Evolutionary conservation across 805 yeast species (phyloP), one percentile per base, ranked within the genome.

Genomic region (Limtongia smithiae): DNA sequence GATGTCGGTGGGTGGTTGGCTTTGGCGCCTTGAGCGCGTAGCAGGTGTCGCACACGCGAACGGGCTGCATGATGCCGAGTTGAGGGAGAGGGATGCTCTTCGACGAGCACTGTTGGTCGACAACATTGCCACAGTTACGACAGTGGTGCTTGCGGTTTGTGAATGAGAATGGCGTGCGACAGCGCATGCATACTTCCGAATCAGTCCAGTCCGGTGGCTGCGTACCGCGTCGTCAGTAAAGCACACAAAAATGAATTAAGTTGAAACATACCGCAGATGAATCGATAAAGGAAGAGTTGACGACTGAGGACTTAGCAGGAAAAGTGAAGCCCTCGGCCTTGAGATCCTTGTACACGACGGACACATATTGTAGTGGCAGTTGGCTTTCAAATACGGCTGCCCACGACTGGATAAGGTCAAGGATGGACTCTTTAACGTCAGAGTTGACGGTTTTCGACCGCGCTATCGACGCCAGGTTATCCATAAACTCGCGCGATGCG

Each of bases 181-280:
- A 88, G 47, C 87, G 80, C 97, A 93, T 90, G 67, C 98, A 93
- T 3, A 87, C 87, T 60, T 88, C 95, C 9, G 90, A 84, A 62
- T 93, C 98, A 20, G 85, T 82, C 98, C 98, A 93, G 60, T 89
- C 97, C 0, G 98, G 97, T 1, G 98, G 97, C 3, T 50, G 25
- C 11, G 9, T 17, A 21, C 12, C 15, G 4, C 7, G 3, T 20
- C 17, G 18, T 3, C 22, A 25, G 21, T 12, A 3, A 11, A 9
- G 11, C 18, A 5, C 27, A 18, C 17, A 34, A 2, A 28, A 9
- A 18, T 11, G 15, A 24, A n/a, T 14, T 8, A 31, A 11, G 12
- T 7, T 9, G 17, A 4, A n/a, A 36, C 55, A 15, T 46, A 50
- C 55, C 4, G 90, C 90, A 54, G 81, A 84, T 1, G 96, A 79